Percentiles rank a stretch among this genome's conserved stretches.
Conservation (phyloP, 305 asterid genomes). For the Fraxinus floribunda region DNA sequence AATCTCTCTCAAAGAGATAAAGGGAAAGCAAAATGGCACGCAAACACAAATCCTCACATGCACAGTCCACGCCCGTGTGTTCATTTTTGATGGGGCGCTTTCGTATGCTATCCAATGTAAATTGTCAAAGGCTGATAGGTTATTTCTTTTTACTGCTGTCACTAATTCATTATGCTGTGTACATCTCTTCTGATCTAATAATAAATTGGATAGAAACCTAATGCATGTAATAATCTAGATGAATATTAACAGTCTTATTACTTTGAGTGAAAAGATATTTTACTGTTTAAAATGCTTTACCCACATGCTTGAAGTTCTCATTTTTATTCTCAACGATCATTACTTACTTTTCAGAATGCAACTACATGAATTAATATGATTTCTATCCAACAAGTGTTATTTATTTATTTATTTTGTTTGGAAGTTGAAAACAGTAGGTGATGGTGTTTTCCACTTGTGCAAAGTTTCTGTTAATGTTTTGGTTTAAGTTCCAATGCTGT, state of each 20-base stretch:
- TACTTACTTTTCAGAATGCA: background rate
- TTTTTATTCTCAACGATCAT: background rate
- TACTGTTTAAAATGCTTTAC: background rate
- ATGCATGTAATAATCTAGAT: background rate
- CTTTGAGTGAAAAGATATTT: background rate
- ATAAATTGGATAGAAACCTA: background rate
- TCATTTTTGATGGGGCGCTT: background rate
- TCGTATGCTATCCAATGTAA: background rate
- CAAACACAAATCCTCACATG: background rate
- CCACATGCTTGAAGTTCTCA: background rate
- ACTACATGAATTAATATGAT: background rate
- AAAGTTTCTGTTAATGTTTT: background rate
- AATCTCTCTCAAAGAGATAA: background rate
- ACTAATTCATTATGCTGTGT: background rate
- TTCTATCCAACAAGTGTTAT: slow-evolving; percentile 6
- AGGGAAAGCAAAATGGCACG: background rate
- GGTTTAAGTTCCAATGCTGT: background rate
- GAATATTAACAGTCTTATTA: background rate
- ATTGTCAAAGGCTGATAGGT: background rate
- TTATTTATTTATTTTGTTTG: slow-evolving; percentile 7
- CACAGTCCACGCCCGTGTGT: background rate
- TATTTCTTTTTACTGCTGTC: background rate
- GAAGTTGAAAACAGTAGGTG: background rate
- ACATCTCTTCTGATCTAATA: background rate
- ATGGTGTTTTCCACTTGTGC: background rate